Evolutionary conservation across 805 yeast genomes (phyloP), one percentile per base, ranked within the genome.

Genomic region (Candida tibetensis): DNA sequence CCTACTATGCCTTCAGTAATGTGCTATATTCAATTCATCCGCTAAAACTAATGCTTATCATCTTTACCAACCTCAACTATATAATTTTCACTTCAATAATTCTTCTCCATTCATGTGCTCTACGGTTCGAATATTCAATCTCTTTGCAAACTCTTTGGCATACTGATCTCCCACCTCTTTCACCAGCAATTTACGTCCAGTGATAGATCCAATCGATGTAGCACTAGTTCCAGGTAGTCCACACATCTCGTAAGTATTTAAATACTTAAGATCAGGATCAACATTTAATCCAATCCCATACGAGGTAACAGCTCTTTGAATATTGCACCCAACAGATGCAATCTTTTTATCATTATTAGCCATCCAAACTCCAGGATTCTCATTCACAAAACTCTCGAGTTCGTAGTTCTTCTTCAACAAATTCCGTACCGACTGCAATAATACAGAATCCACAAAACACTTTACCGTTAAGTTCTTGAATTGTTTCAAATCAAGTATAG

Each of bases 301-400:
- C 1, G 93, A 80, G 0, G 97, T 87, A 22, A 93, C 74, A 9
- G 85, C 80, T 41, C 96, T 66, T 45, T 88, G 82, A 5, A 91
- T 81, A 52, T 88, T 89, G 36, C 91, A 79, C 0, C 99, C 99
- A 4, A 95, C 76, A 17, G 96, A 85, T 1, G 95, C 90, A 22
- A 93, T 82, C 58, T 93, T 90, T 21, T 62, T 52, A 37, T 70
- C 61, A 4, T 67, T 52, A 10, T 64, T 37, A 15, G 45, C 32
- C 26, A 82, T 68, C 97, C 97, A 91, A 2, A 91, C 95, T 0
- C 98, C 98, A 0, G 96, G 91, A 48, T 88, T 76, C 13, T 71
- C 77, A 0, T 86, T 84, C 13, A 73, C 66, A 42, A 61, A 66
- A 9, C 78, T 76, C 1, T 59, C 46, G 9, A 86, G 54, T 0